Evolutionary conservation across 2,329 filamentous ascomycete genomes (phyloP), one percentile per base, ranked within the genome.

Genomic region (Seiridium unicorne): DNA sequence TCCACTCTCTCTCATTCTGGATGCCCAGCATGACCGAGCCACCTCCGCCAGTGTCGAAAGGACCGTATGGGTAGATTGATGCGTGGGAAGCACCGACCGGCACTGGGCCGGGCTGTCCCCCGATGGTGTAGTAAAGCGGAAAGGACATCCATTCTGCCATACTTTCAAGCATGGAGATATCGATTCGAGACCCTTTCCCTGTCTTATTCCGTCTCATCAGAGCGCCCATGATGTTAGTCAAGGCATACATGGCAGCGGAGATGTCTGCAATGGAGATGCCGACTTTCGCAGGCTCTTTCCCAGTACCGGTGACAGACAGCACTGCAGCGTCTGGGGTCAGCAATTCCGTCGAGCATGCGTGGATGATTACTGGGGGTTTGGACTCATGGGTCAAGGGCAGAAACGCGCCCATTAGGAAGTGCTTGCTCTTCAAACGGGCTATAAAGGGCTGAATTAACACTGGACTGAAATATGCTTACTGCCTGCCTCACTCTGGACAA

Each of bases 111-210:
- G 76, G 62, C 3, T 79, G 77, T 3, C 75, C 77, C 2, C 82
- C 70, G 61, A 76, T 81, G 0, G 81, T 72, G 61, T 85, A 86
- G 64, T 85, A 83, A 64, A 84, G 68, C 0, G 82, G 83, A 53
- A 84, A 86, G 0, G 73, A 73, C 83, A 85, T 86, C 83, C 84
- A 86, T 65, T 86, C 83, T 0, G 79, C 74, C 81, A 85, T 83
- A 53, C 78, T 77, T 66, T 86, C 83, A 6, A 86, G 72, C 83
- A 86, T 86, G 1, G 81, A 83, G 13, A 86, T 79, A 48, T 86
- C 83, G 26, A 85, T 75, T 18, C 76, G 74, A 38, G 76, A 78
- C 0, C 83, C 83, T 36, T 71, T 70, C 0, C 81, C 80, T 0
- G 81, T 81, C 63, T 78, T 82, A 1, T 68, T 72, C 0, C 83